A percentile compares a stretch with the other conserved stretches of the same genome.
phyloP scores from a whole-genome alignment of 1,284 basidiomycete genomes.

The Fomitopsis schrenkii region DNA sequence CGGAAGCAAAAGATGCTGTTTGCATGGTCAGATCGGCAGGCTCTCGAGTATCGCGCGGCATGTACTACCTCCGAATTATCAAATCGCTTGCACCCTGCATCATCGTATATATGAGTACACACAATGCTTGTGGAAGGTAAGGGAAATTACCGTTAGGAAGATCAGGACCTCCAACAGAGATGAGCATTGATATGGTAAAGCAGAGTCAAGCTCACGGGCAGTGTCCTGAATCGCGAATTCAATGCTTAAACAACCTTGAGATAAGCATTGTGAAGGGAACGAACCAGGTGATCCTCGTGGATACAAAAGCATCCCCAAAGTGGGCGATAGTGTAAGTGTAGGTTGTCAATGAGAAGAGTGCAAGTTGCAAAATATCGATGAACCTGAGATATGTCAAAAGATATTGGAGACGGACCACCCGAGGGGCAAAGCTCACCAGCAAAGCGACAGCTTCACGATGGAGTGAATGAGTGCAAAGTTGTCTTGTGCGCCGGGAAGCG shows the following conservation, averaged over 20 bases:
- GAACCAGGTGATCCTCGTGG: background rate
- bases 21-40: slow-evolving; percentile 7
- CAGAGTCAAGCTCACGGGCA: no score
- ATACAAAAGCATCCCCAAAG: background rate
- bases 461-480: background rate
- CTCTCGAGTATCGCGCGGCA: background rate
- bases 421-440: background rate
- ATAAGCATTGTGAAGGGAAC: background rate
- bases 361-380: background rate
- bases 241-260: background rate
- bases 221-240: background rate
- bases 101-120: background rate
- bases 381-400: background rate
- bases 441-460: background rate
- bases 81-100: background rate
- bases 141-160: background rate
- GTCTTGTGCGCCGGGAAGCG: background rate
- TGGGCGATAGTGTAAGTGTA: background rate
- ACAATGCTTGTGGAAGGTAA: background rate
- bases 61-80: background rate
- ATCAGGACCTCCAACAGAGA: background rate
- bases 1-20: background rate
- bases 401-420: background rate
- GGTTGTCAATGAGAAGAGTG: background rate
- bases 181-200: background rate